Evolutionary conservation across 345 rosid genomes (phyloP).

Genomic region (Fremontodendron californicum): DNA sequence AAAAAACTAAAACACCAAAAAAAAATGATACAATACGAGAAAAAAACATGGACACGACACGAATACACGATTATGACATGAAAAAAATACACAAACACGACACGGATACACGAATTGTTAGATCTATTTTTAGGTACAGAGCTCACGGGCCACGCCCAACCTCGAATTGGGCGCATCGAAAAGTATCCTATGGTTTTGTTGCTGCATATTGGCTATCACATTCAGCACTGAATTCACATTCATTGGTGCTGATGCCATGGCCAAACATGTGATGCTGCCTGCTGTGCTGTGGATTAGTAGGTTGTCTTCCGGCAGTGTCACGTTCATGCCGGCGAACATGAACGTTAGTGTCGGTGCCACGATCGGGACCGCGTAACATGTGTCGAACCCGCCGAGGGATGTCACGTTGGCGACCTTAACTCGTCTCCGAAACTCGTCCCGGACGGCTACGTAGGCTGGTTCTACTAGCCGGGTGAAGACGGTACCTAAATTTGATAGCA

Average conservation of each 20-base stretch:
- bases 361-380: slow-evolving; percentile 79
- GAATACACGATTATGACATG: background rate
- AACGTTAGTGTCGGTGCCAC: slow-evolving; percentile 68
- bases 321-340: slow-evolving; percentile 83
- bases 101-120: too few species aligned
- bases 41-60: too few species aligned
- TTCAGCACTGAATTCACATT: slow-evolving; percentile 86
- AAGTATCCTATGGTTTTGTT: slow-evolving; percentile 85
- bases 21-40: too few species aligned
- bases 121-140: too few species aligned
- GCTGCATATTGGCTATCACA: slow-evolving; percentile 96
- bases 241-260: slow-evolving; percentile 83
- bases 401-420: slow-evolving; percentile 52
- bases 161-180: slow-evolving; percentile 75
- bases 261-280: slow-evolving; percentile 70
- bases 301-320: slow-evolving; percentile 75
- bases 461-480: slow-evolving; percentile 74
- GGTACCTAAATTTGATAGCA: slow-evolving; percentile 42
- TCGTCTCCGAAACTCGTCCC: slow-evolving; percentile 63
- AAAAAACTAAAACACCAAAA: background rate
- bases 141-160: slow-evolving; percentile 84
- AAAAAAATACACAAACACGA: background rate
- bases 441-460: slow-evolving; percentile 74
- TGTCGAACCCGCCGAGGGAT: slow-evolving; percentile 88
- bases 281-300: slow-evolving; percentile 84